phyloP scores from a whole-genome alignment of 441 rosid genomes.

The Corymbia calophylla region DNA sequence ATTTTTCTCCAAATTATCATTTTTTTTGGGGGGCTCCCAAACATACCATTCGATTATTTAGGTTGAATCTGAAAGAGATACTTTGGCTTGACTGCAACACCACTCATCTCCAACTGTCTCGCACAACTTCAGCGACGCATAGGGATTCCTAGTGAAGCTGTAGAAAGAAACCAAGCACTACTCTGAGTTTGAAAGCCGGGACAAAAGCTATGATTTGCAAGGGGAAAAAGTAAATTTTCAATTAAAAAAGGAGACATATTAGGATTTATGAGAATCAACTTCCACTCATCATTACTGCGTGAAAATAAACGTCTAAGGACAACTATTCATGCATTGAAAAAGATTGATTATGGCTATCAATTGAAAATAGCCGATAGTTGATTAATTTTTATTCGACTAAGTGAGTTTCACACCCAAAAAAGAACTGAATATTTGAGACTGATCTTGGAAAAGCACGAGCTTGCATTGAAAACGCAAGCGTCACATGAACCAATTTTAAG shows the following conservation, averaged over 20 bases:
- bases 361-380: neutral
- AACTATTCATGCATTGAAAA: too few relatives aligned
- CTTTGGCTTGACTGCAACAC: neutral
- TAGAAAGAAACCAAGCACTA: neutral
- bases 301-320: too few relatives aligned
- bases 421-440: neutral
- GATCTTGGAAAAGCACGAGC: neutral
- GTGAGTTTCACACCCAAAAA: neutral
- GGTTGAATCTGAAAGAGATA: neutral
- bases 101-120: neutral
- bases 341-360: too few relatives aligned
- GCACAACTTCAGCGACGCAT: neutral
- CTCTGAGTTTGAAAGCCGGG: neutral
- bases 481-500: neutral
- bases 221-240: neutral
- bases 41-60: neutral
- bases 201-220: neutral
- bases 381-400: neutral
- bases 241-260: neutral
- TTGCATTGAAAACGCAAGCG: neutral
- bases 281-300: neutral
- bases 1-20: too few relatives aligned
- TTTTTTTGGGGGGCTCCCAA: too few relatives aligned
- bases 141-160: neutral
- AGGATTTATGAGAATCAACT: too few relatives aligned